Conservation (phyloP, 2,329 filamentous ascomycete species). For the Trichoderma oligosporum region DNA sequence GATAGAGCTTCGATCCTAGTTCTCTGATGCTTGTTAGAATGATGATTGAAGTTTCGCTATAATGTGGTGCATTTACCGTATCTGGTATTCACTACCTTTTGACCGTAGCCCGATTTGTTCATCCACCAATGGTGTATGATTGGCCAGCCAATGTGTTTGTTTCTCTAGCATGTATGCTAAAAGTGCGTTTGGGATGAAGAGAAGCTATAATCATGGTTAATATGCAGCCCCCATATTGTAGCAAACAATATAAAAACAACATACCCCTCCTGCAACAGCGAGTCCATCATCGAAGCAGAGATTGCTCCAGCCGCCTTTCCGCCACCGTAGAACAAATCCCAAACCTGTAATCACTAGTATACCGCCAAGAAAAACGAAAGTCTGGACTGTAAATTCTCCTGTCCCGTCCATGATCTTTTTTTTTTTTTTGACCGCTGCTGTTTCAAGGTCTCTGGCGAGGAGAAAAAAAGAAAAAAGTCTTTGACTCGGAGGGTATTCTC, state of each 20-base stretch:
- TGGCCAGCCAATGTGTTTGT: slow-evolving; percentile 9
- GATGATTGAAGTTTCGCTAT: too few species aligned
- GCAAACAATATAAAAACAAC: background rate
- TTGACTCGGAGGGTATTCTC: background rate
- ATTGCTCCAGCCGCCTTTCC: background rate
- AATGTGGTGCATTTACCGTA: background rate
- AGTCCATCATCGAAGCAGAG: slow-evolving; percentile 10
- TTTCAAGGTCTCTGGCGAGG: background rate
- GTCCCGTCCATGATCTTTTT: background rate
- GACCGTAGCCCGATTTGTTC: background rate
- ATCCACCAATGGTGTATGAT: background rate
- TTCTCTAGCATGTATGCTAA: slow-evolving; percentile 9
- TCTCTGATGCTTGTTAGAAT: slow-evolving; percentile 8
- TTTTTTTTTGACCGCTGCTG: background rate
- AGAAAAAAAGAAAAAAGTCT: background rate
- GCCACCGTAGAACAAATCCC: background rate
- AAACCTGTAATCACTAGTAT: background rate
- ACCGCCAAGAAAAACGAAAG: background rate
- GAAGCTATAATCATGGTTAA: background rate
- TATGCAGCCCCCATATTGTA: background rate
- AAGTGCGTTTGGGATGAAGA: background rate
- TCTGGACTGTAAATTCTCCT: background rate
- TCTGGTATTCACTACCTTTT: background rate
- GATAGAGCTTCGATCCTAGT: slow-evolving; percentile 19
- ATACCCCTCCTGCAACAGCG: slow-evolving; percentile 2